These are phyloP conservation scores for Suhomyces sp. DNA, from an alignment of 805 yeast species.

Conservation along the genomic window DNA sequence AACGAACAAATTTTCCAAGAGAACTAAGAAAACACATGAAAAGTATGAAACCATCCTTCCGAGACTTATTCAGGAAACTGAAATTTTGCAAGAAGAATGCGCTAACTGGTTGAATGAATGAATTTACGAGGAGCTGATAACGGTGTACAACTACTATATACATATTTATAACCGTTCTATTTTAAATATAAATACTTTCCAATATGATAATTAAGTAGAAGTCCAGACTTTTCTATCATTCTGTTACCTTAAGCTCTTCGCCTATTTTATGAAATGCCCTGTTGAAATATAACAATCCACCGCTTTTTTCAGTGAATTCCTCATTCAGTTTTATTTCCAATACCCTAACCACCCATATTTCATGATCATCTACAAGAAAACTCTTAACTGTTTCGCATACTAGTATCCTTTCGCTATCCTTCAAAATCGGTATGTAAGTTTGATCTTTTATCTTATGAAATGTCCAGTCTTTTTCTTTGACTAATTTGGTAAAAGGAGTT, in stretches of 20 bases:
- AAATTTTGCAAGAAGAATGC: slow-evolving; percentile 9
- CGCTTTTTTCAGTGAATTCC: slow-evolving; percentile 28
- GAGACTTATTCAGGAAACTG: slow-evolving; percentile 17
- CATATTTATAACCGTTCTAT: not conserved
- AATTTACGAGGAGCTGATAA: not conserved
- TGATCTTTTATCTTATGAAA: slow-evolving; percentile 18
- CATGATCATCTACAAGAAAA: slow-evolving; percentile 75
- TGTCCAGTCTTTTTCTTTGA: slow-evolving; percentile 30
- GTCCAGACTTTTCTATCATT: not conserved
- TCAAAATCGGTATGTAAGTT: slow-evolving; percentile 52
- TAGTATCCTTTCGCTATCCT: slow-evolving; percentile 55
- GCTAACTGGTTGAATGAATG: slow-evolving; percentile 6
- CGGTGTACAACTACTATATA: not conserved
- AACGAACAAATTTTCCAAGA: slow-evolving; percentile 18
- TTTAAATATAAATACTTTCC: not conserved
- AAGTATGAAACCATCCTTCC: slow-evolving; percentile 36
- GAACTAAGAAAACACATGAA: slow-evolving; percentile 27
- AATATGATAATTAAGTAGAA: not conserved
- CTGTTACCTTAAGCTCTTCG: slow-evolving; percentile 18
- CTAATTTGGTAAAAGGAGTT: slow-evolving; percentile 51
- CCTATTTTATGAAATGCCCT: slow-evolving; percentile 54
- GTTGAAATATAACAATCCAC: slow-evolving; percentile 67
- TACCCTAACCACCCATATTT: slow-evolving; percentile 84
- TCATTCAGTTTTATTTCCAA: slow-evolving; percentile 45
- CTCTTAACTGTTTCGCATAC: slow-evolving; percentile 56